Conservation (phyloP, 208 protist genomes). For the Kentomonas sorsogonicus region DNA sequence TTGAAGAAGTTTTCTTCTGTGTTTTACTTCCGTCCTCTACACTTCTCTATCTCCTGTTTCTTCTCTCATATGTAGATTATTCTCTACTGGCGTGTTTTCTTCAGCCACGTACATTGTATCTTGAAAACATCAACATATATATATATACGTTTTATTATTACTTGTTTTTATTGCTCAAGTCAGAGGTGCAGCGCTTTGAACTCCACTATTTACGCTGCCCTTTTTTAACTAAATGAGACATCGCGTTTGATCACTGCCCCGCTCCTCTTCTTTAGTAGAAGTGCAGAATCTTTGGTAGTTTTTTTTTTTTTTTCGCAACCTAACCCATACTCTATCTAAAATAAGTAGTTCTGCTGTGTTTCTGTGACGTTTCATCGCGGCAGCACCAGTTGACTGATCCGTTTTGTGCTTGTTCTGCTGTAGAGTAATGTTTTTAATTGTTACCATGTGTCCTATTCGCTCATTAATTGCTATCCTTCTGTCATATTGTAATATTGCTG, state of each 20-base stretch:
- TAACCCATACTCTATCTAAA: not conserved
- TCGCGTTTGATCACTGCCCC: too few species aligned
- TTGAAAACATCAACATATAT: not conserved
- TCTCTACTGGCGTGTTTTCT: not conserved
- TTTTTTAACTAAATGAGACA: too few species aligned
- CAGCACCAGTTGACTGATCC: too few species aligned
- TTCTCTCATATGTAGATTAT: constrained; percentile 2
- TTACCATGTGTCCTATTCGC: not conserved
- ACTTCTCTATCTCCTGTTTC: not conserved
- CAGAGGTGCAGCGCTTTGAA: not conserved
- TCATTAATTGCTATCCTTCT: not conserved
- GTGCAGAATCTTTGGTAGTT: not conserved
- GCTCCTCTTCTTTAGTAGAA: too few species aligned
- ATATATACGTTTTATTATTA: not conserved
- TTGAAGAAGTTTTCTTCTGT: constrained; percentile 15
- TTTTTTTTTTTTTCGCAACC: constrained; percentile 8
- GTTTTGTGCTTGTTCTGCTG: too few species aligned
- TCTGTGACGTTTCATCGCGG: too few species aligned
- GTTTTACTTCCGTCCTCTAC: constrained; percentile 5
- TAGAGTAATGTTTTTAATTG: too few species aligned
- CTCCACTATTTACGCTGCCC: too few species aligned
- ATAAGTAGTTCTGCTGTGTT: not conserved
- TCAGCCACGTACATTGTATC: not conserved
- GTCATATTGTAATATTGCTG: too few species aligned
- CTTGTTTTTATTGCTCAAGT: not conserved